Conservation (phyloP, 1,284 basidiomycete species). For the Cryptococcus wingfieldii region DNA sequence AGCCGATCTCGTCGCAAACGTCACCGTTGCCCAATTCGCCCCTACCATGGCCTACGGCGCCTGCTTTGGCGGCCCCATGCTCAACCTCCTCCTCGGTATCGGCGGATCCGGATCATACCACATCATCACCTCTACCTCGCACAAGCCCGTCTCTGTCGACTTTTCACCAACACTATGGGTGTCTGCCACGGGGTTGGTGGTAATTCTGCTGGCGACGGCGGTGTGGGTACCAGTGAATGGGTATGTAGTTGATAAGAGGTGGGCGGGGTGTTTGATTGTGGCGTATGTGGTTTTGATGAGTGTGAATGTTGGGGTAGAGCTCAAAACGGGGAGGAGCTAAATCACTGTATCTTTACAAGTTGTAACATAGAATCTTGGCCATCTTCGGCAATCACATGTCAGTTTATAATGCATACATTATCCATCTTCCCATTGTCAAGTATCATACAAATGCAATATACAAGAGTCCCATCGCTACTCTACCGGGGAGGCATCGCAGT, state of each 20-base stretch:
- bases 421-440: neutral
- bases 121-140: constrained; percentile 48
- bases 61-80: constrained; percentile 61
- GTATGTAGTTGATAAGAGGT: constrained; percentile 70
- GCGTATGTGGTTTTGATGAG: constrained; percentile 70
- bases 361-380: neutral
- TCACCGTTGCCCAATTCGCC: constrained; percentile 69
- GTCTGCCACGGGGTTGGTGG: constrained; percentile 70
- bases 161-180: constrained; percentile 81
- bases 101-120: constrained; percentile 47
- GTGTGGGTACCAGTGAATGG: constrained; percentile 79
- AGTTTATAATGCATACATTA: neutral
- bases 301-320: constrained; percentile 70
- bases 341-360: neutral
- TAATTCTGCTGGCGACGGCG: constrained; percentile 69
- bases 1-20: constrained; percentile 94
- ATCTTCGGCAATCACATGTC: neutral
- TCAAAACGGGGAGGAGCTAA: constrained; percentile 38
- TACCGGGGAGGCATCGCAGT: constrained; percentile 38
- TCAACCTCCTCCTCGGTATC: constrained; percentile 78
- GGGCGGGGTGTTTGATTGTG: constrained; percentile 73
- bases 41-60: constrained; percentile 53
- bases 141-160: constrained; percentile 66
- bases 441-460: neutral
- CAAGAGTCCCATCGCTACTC: neutral